Percentiles rank a stretch among this genome's conserved stretches.
These are phyloP conservation scores for Stenogyne calaminthoides DNA, from an alignment of 305 asterid genomes.

Conservation along the genomic window DNA sequence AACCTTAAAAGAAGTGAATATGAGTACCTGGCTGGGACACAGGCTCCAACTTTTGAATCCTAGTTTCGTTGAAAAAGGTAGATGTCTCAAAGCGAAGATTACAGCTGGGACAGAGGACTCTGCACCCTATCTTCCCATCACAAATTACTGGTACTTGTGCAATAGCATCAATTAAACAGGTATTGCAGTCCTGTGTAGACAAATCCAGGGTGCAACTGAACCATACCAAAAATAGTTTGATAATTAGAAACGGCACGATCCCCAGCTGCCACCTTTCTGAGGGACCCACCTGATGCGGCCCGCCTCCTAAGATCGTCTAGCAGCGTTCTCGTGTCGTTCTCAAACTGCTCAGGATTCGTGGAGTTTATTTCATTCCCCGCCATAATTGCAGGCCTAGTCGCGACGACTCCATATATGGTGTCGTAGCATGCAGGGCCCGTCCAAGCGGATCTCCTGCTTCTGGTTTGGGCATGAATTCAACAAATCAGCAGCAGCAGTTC, in stretches of 20 bases:
- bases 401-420: not conserved
- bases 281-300: constrained; percentile 32
- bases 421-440: constrained; percentile 22
- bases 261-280: constrained; percentile 36
- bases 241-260: not conserved
- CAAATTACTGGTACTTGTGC: not conserved
- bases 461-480: constrained; percentile 20
- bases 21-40: not conserved
- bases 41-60: constrained; percentile 17
- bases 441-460: constrained; percentile 30
- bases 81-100: constrained; percentile 28
- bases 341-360: constrained; percentile 13
- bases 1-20: not conserved
- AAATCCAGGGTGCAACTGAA: constrained; percentile 53
- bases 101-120: constrained; percentile 36
- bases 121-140: constrained; percentile 7
- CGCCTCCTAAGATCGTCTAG: not conserved
- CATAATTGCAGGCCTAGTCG: not conserved
- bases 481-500: not conserved
- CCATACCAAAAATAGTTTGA: constrained; percentile 23
- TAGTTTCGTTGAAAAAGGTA: constrained; percentile 31
- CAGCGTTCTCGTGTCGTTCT: not conserved
- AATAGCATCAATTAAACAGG: constrained; percentile 23
- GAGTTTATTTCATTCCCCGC: constrained; percentile 2
- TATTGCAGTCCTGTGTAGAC: constrained; percentile 20